Base-by-base conservation (phyloP, 2,329 filamentous ascomycete genomes). In the Colletotrichum sp. region DNA sequence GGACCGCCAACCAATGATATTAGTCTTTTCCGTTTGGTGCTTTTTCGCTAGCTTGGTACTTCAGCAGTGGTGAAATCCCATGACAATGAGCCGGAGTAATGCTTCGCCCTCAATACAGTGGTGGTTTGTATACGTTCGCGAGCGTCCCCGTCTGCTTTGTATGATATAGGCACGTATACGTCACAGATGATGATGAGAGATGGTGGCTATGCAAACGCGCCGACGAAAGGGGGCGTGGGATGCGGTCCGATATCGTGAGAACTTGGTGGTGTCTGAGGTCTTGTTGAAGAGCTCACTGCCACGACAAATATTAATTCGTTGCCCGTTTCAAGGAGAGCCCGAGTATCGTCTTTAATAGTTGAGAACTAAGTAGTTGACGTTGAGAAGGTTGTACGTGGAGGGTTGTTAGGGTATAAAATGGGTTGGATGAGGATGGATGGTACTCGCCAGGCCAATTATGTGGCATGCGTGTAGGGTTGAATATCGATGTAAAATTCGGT, bases 381-480 rank as follows among this genome's bases (percentile, higher is more conserved):
- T 13, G n/a, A 5, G 6, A 3, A 13, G 6, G 11, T 52, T 2
- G 44, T 22, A 3, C n/a, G 12, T 52, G 6, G 2, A 25, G n/a
- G n/a, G 3, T 52, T 13, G 6, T 5, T 0, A 3, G 4, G n/a
- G 44, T 52, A 13, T 52, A 8, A 13, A 22, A 25, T 22, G 44
- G 6, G 1, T 49, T 49, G 44, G 11, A 13, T 22, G 4, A 13
- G 44, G 44, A 52, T 13, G 44, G 44, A 52, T 7, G 19, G n/a
- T 8, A 4, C n/a, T 22, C 44, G 39, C 9, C 39, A 49, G 6
- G 39, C 39, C 19, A 49, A 49, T 49, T 0, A 49, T n/a, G 0
- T n/a, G 1, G 19, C 39, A n/a, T 0, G 12, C 9, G 5, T n/a
- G 39, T 0, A n/a, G 3, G 0, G 6, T 49, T 49, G 19, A 6